Percentiles rank a stretch among this genome's conserved stretches.
Evolutionary conservation across 1,139 yeast genomes (phyloP).

Genomic region (Suhomyces yuchorum): DNA sequence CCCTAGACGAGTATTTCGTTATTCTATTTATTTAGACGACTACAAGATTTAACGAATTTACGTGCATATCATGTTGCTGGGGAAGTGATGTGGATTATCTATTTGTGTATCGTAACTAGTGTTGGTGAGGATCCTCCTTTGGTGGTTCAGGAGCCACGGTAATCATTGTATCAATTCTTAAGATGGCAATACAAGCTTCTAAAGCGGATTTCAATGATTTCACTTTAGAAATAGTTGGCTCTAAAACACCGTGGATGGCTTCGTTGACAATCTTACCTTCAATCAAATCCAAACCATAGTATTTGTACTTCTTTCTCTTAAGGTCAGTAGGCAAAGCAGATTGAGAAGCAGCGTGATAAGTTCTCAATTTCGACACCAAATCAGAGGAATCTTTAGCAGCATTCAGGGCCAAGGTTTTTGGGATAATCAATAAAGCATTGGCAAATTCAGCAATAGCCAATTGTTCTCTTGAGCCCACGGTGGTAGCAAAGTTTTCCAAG

Average conservation of each 20-base stretch:
- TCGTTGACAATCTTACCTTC: constrained; percentile 92
- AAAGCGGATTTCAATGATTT: constrained; percentile 92
- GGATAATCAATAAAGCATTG: constrained; percentile 82
- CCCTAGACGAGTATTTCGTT: neutral
- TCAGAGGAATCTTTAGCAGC: constrained; percentile 98
- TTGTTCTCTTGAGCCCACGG: constrained; percentile 97
- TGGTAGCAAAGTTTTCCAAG: constrained; percentile 95
- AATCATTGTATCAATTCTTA: constrained; percentile 98
- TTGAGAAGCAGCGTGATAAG: constrained; percentile 96
- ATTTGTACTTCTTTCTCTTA: constrained; percentile 82
- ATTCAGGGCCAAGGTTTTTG: constrained; percentile 94
- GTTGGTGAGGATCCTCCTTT: constrained; percentile 84
- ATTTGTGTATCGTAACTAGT: constrained; percentile 28
- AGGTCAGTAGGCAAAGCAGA: constrained; percentile 76
- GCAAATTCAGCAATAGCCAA: constrained; percentile 98
- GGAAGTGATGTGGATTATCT: constrained; percentile 4
- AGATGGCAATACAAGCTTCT: constrained; percentile 96
- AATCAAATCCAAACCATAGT: constrained; percentile 90
- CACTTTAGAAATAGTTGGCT: constrained; percentile 91
- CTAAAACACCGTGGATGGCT: constrained; percentile 81
- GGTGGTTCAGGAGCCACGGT: constrained; percentile 96
- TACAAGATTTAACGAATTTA: neutral
- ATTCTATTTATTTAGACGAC: neutral
- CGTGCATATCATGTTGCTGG: neutral
- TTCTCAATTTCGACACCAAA: constrained; percentile 89